Percentiles rank a stretch among this genome's conserved stretches.
phyloP scores from a whole-genome alignment of 768 basidiomycete genomes.

The Grammothele lineata region DNA sequence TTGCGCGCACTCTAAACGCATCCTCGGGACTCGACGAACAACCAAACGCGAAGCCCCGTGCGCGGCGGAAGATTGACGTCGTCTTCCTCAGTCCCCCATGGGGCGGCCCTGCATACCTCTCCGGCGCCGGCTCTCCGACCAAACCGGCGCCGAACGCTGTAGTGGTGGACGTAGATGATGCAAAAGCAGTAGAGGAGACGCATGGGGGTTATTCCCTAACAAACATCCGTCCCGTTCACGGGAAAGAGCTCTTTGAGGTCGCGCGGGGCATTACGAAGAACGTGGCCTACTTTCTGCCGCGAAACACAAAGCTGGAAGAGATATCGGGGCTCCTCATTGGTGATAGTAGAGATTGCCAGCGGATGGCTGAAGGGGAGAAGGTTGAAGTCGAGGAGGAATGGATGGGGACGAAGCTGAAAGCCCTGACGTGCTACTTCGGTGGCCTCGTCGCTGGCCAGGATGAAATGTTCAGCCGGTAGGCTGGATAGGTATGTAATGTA shows the following conservation, averaged over 20 bases:
- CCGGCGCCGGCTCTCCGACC: slow-evolving; percentile 32
- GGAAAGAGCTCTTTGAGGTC: slow-evolving; percentile 75
- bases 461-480: slow-evolving; percentile 34
- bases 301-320: slow-evolving; percentile 74
- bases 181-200: slow-evolving; percentile 10
- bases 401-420: slow-evolving; percentile 93
- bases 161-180: too few species aligned
- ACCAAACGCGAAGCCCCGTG: slow-evolving; percentile 5
- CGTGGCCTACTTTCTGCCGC: slow-evolving; percentile 86
- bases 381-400: slow-evolving; percentile 96
- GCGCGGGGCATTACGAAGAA: slow-evolving; percentile 70
- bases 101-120: slow-evolving; percentile 81
- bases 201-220: slow-evolving; percentile 58
- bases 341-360: not conserved
- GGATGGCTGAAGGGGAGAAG: slow-evolving; percentile 38
- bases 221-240: slow-evolving; percentile 75
- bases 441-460: slow-evolving; percentile 72
- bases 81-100: slow-evolving; percentile 94
- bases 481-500: too few species aligned
- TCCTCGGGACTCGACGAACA: too few species aligned
- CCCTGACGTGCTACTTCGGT: slow-evolving; percentile 92
- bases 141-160: too few species aligned
- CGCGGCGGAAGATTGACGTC: slow-evolving; percentile 65
- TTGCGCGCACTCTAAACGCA: slow-evolving; percentile 45
- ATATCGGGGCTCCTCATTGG: slow-evolving; percentile 46